phyloP scores from a whole-genome alignment of 2,329 filamentous ascomycete genomes.

The Apiospora marii region DNA sequence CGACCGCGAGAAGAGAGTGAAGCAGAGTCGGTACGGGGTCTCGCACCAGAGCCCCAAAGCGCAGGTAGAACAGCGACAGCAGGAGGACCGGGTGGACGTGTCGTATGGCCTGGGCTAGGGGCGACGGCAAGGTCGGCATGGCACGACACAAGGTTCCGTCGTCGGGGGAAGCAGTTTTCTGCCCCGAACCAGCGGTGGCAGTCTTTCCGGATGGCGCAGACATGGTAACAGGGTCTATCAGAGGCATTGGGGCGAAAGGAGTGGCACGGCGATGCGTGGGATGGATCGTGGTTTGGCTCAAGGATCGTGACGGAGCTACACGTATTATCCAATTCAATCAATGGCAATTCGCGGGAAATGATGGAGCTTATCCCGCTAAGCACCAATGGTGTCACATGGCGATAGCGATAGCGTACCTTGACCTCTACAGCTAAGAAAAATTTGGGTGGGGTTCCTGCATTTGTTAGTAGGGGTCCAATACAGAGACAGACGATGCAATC shows the following conservation, averaged over 20 bases:
- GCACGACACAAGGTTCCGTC: conserved; percentile 36
- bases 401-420: conserved; percentile 24
- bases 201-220: conserved; percentile 42
- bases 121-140: conserved; percentile 47
- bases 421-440: background rate
- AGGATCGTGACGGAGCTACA: conserved; percentile 3
- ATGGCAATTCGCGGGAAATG: conserved; percentile 2
- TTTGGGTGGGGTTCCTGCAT: background rate
- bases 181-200: conserved; percentile 33
- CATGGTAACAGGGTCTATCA: conserved; percentile 50
- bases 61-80: conserved; percentile 67
- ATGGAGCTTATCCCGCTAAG: conserved; percentile 2
- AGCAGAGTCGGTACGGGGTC: conserved; percentile 73
- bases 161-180: conserved; percentile 39
- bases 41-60: conserved; percentile 72
- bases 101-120: conserved; percentile 59
- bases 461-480: background rate
- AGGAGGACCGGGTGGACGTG: conserved; percentile 74
- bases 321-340: background rate
- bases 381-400: conserved; percentile 22
- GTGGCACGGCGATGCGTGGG: conserved; percentile 22
- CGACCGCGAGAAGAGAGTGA: conserved; percentile 67
- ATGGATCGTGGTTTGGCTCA: background rate
- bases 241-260: conserved; percentile 38
- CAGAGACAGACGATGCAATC: background rate